phyloP scores from a whole-genome alignment of 2,329 filamentous ascomycete species.

The Sclerotinia sclerotiorum region DNA sequence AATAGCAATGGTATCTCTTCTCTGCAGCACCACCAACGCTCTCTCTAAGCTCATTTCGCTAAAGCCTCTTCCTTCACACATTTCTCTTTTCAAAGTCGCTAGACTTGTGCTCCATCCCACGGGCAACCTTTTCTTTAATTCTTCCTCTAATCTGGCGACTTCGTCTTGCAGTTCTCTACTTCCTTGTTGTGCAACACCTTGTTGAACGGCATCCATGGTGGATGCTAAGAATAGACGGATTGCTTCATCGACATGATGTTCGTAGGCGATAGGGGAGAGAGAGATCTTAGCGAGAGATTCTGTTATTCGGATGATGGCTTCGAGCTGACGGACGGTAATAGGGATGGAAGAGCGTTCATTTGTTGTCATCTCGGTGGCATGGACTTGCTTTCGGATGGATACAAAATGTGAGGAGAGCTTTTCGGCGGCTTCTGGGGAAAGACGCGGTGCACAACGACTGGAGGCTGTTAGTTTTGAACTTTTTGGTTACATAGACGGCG shows the following conservation, averaged over 20 bases:
- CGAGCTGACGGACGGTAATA: conserved; percentile 94
- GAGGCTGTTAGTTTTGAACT: conserved; percentile 21
- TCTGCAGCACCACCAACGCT: conserved; percentile 80
- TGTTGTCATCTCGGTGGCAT: conserved; percentile 83
- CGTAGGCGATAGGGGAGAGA: conserved; percentile 81
- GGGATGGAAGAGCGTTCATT: conserved; percentile 91
- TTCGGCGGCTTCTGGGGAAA: conserved; percentile 87
- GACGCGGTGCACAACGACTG: conserved; percentile 86
- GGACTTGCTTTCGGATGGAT: conserved; percentile 90
- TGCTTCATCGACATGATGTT: conserved; percentile 92
- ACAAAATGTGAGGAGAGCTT: conserved; percentile 98
- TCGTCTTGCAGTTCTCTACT: conserved; percentile 91
- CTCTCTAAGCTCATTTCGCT: conserved; percentile 82
- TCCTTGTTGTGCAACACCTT: conserved; percentile 73
- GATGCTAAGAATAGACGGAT: conserved; percentile 94
- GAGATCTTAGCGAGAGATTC: conserved; percentile 92
- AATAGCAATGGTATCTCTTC: conserved; percentile 83
- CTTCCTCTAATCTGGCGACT: conserved; percentile 80
- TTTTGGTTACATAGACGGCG: background rate
- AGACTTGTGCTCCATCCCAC: conserved; percentile 95
- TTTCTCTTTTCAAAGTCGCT: conserved; percentile 80
- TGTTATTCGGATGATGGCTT: conserved; percentile 95
- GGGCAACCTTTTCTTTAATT: conserved; percentile 81
- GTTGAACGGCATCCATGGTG: conserved; percentile 96
- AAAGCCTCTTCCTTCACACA: conserved; percentile 89